phyloP scores from a whole-genome alignment of 768 basidiomycete species.

The Crucibulum laeve region DNA sequence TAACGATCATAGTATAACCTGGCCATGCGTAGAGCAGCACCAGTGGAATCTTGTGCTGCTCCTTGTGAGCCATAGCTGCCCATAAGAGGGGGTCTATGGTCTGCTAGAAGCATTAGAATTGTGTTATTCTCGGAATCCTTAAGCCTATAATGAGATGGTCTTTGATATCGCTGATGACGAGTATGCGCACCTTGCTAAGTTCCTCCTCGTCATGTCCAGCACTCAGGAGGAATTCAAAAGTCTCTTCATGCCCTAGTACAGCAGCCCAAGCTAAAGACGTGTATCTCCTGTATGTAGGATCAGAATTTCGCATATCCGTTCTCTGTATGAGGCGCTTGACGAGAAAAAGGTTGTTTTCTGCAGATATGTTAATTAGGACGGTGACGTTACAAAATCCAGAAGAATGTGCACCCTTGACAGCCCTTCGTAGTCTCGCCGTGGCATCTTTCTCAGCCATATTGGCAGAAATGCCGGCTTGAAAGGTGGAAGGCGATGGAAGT shows the following conservation, averaged over 20 bases:
- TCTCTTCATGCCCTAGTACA: conserved; percentile 83
- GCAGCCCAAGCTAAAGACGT: conserved; percentile 94
- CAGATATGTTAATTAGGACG: conserved; percentile 12
- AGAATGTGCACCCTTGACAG: conserved; percentile 61
- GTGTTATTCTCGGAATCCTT: conserved; percentile 94
- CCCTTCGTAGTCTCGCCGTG: conserved; percentile 67
- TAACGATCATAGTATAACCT: conserved; percentile 83
- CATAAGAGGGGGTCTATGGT: conserved; percentile 53
- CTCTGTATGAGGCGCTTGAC: conserved; percentile 84
- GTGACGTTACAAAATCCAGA: background rate
- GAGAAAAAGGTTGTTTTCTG: conserved; percentile 94
- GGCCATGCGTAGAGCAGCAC: conserved; percentile 82
- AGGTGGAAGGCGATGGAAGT: conserved; percentile 13
- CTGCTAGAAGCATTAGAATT: conserved; percentile 89
- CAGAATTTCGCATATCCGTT: conserved; percentile 89
- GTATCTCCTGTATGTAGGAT: conserved; percentile 66
- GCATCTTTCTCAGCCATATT: conserved; percentile 83
- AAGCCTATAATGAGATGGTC: conserved; percentile 6
- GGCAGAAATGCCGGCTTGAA: conserved; percentile 17
- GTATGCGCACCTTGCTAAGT: conserved; percentile 69
- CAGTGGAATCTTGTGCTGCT: conserved; percentile 57
- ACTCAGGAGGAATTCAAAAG: conserved; percentile 84
- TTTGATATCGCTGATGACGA: background rate
- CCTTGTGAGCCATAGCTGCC: conserved; percentile 43
- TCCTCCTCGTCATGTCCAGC: conserved; percentile 93